Conservation (phyloP, 2,329 filamentous ascomycete genomes). For the Colletotrichum sublineola region DNA sequence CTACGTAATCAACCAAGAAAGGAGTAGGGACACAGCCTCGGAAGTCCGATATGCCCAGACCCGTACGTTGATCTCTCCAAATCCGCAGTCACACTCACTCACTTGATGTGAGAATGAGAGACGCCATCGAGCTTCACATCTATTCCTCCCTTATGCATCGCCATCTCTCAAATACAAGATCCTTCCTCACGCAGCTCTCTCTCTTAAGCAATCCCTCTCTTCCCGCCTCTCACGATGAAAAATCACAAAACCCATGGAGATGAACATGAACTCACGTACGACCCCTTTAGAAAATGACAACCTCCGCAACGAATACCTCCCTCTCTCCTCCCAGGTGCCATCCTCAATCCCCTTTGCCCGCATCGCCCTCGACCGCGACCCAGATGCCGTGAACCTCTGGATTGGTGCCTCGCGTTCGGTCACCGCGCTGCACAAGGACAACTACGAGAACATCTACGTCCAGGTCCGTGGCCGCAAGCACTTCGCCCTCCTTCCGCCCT, state of each 20-base stretch:
- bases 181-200: constrained; percentile 14
- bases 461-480: constrained; percentile 80
- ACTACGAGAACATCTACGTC: constrained; percentile 88
- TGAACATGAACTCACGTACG: neutral
- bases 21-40: constrained; percentile 43
- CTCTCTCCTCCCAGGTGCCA: constrained; percentile 74
- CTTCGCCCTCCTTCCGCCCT: constrained; percentile 80
- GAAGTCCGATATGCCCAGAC: constrained; percentile 82
- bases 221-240: neutral
- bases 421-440: constrained; percentile 84
- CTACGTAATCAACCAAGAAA: constrained; percentile 62
- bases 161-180: neutral
- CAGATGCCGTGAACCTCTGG: constrained; percentile 88
- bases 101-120: neutral
- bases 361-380: constrained; percentile 72
- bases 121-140: neutral
- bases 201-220: neutral
- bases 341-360: constrained; percentile 77
- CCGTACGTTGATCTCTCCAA: constrained; percentile 58
- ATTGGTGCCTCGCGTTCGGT: constrained; percentile 79
- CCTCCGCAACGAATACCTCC: constrained; percentile 77
- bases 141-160: neutral
- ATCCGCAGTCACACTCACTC: neutral
- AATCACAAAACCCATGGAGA: neutral
- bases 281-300: constrained; percentile 80